Percentiles rank a stretch among this genome's conserved stretches.
phyloP scores from a whole-genome alignment of 1,139 yeast species.

The Suhomyces terraborum region DNA sequence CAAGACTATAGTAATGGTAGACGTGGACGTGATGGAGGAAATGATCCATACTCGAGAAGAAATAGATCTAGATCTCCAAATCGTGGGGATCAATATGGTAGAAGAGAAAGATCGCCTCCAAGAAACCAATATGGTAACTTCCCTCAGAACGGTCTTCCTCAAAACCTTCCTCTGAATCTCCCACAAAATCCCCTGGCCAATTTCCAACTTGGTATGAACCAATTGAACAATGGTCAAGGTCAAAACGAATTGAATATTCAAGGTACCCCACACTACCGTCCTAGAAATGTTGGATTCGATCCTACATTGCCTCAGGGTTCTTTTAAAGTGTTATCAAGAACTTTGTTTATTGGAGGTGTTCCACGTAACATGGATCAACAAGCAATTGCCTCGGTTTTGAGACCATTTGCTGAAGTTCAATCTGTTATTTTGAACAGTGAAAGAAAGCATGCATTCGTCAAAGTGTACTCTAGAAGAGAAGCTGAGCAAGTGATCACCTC shows the following conservation, averaged over 20 bases:
- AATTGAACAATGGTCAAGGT: slow-evolving; percentile 3
- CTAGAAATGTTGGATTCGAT: slow-evolving; percentile 70
- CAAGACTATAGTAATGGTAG: slow-evolving; percentile 28
- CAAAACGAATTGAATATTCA: slow-evolving; percentile 64
- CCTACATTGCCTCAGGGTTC: slow-evolving; percentile 74
- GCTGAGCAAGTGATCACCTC: slow-evolving; percentile 76
- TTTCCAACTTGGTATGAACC: slow-evolving; percentile 7
- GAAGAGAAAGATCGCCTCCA: slow-evolving; percentile 40
- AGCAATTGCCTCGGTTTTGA: slow-evolving; percentile 64
- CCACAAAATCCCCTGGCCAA: slow-evolving; percentile 13
- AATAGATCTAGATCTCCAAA: slow-evolving; percentile 60
- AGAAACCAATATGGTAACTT: slow-evolving; percentile 19
- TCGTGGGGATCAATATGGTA: slow-evolving; percentile 23
- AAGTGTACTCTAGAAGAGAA: slow-evolving; percentile 91
- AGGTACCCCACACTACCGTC: slow-evolving; percentile 72
- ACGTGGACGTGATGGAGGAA: slow-evolving; percentile 39
- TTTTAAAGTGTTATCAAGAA: slow-evolving; percentile 82
- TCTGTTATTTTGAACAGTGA: slow-evolving; percentile 84
- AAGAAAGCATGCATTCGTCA: slow-evolving; percentile 93
- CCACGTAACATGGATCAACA: slow-evolving; percentile 79
- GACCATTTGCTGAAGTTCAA: slow-evolving; percentile 95
- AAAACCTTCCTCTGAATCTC: slow-evolving; percentile 5
- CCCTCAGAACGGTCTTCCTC: slow-evolving; percentile 17
- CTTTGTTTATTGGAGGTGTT: slow-evolving; percentile 92
- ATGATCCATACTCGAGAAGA: slow-evolving; percentile 46